Base-by-base conservation (phyloP, 140 eudicot species). In the Cichorium intybus region DNA sequence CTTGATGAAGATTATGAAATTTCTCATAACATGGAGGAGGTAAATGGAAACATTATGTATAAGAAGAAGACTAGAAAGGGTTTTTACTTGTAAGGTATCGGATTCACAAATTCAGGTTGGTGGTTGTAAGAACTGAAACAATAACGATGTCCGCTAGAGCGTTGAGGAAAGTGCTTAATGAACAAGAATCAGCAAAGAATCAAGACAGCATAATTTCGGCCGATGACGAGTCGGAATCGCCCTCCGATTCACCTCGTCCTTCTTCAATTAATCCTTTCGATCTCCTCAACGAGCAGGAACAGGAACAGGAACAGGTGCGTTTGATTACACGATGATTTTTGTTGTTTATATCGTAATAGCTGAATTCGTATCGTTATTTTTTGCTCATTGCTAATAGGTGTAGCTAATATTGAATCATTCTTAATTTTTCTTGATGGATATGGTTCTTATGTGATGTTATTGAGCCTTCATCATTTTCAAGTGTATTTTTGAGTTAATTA, bases 131-230 rank as follows among this genome's bases (percentile, higher is more conserved):
- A 70, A 18, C 64, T 31, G 21, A 58, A 58, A 37, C 75, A 70
- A 70, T 10, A 51, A 56, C 47, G 17, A 85, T 85, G 95, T 86
- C 95, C 20, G 90, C 56, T 31, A 71, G 95, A 61, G 74, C 82
- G 72, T 57, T 83, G 75, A 83, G 78, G 62, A 86, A 86, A 64
- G 83, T 83, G 46, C 80, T 83, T 18, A 73, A 78, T 33, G 85
- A 82, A 81, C 85, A 77, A 75, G 95, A 86, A 77, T 26, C 67
- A 73, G 58, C 86, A 46, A 60, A 46, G 27, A 65, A 68, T 50
- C 78, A 48, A 56, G 43, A 17, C 78, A 69, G 18, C 60, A 43
- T 52, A 67, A 49, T 22, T 24, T 50, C 64, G 2, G 74, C 54
- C 24, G 85, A 70, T 35, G 87, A 81, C 16, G 87, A 81, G 2